Conservation (phyloP, 75 land plant genomes). For the Cunninghamia lanceolata region DNA sequence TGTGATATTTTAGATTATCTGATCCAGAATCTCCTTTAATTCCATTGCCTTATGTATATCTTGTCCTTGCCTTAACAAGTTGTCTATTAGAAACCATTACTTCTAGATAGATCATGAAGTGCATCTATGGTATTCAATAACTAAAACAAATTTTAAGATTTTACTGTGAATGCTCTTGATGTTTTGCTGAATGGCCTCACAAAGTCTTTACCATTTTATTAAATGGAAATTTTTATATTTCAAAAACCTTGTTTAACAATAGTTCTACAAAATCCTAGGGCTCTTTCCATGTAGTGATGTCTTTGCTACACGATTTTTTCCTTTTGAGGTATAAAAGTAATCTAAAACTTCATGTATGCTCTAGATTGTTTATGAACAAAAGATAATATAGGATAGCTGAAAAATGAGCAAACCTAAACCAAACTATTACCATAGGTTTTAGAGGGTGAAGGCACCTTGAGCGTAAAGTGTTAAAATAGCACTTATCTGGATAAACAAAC, state of each 20-base stretch:
- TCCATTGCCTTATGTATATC: background rate
- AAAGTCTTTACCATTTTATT: background rate
- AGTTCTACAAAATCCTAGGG: background rate
- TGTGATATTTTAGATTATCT: background rate
- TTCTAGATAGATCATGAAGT: slow-evolving; percentile 1
- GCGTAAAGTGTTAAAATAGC: slow-evolving; percentile 57
- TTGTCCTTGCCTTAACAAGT: background rate
- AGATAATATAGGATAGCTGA: background rate
- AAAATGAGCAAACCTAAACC: background rate
- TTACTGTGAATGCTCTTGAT: background rate
- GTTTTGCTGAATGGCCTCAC: background rate
- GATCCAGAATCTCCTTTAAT: background rate
- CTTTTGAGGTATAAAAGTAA: background rate
- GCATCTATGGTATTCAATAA: background rate
- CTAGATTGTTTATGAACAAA: background rate
- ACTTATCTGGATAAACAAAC: slow-evolving; percentile 47
- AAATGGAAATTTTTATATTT: background rate
- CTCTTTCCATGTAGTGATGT: background rate
- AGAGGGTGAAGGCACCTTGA: slow-evolving; percentile 30
- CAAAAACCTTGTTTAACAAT: background rate
- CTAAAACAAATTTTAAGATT: background rate
- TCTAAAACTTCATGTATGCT: background rate
- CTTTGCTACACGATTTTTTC: background rate
- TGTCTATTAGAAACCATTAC: background rate
- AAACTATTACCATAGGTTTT: background rate